phyloP scores from a whole-genome alignment of 1,284 basidiomycete species.

The Pseudozyma thailandica region DNA sequence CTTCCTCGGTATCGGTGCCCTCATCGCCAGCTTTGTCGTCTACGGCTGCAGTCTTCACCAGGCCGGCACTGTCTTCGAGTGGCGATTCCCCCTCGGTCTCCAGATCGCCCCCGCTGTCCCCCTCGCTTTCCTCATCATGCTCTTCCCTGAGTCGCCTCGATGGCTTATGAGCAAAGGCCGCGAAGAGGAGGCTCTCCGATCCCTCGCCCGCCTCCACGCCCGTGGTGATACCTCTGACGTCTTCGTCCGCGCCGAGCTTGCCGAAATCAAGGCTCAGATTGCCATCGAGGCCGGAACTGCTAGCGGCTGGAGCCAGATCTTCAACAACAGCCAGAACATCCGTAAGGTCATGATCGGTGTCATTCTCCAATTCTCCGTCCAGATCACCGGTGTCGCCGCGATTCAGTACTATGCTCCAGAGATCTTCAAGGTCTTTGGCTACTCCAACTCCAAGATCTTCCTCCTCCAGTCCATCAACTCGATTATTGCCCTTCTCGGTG shows the following conservation, averaged over 20 bases:
- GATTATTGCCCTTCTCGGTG: conserved; percentile 74
- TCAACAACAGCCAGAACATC: conserved; percentile 72
- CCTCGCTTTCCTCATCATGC: conserved; percentile 73
- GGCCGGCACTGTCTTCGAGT: conserved; percentile 68
- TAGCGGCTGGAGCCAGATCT: conserved; percentile 71
- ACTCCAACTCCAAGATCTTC: conserved; percentile 71
- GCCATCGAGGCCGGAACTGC: conserved; percentile 53
- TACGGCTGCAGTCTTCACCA: conserved; percentile 69
- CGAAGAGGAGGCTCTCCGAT: conserved; percentile 70
- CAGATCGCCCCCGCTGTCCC: conserved; percentile 72
- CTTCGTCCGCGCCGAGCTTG: conserved; percentile 69
- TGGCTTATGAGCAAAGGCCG: conserved; percentile 74
- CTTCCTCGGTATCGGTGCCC: conserved; percentile 71
- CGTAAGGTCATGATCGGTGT: conserved; percentile 70
- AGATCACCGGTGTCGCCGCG: conserved; percentile 72
- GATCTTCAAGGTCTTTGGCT: conserved; percentile 68
- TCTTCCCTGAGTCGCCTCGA: conserved; percentile 73
- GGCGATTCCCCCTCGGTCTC: conserved; percentile 72
- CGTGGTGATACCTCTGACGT: conserved; percentile 71
- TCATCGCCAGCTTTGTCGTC: conserved; percentile 69
- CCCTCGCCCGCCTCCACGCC: conserved; percentile 73
- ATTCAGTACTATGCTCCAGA: conserved; percentile 72
- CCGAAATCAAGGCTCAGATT: conserved; percentile 69
- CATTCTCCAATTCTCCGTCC: conserved; percentile 70
- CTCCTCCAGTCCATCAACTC: conserved; percentile 76